Base-by-base conservation (phyloP, 1,284 basidiomycete genomes). In the Ustilago curta region DNA sequence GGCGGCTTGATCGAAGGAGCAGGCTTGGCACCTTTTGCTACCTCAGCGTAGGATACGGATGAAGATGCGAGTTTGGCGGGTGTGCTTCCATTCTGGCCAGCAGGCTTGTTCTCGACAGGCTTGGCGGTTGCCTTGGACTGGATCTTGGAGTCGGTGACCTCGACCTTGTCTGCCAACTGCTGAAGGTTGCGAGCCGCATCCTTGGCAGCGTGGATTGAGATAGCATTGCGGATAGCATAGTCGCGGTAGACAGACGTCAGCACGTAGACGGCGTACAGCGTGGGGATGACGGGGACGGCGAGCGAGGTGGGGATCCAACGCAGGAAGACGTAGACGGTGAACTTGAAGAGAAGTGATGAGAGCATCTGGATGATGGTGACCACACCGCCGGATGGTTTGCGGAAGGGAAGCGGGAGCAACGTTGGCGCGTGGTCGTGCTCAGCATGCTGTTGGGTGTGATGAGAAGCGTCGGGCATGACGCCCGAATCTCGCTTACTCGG, bases 261-360 rank as follows among this genome's bases (percentile, higher is more conserved):
- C 12, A 76, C 35, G 48, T 78, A 80, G 32, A 76, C 37, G 12
- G 61, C 68, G 66, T 77, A 82, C 37, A 79, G 39, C 5, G 51
- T 27, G 11, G 80, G 80, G n/a, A 79, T 73, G 23, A 67, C 55
- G 5, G 79, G 73, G 49, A 63, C 70, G 0, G 69, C 70, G 16
- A 76, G 44, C 4, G 64, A 55, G 11, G 69, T 77, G 9, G 80
- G 80, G 27, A 84, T 77, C 78, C 82, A 77, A 9, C 80, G 75
- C 53, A 84, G 48, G 57, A 82, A 84, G 31, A 83, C 37, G 39
- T 59, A 81, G 60, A 78, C 73, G 37, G 61, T n/a, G 2, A 79
- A 43, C 29, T 81, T 81, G 62, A 81, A 78, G 40, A 83, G 60
- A 21, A 80, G 39, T 37, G 77, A 78, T 9, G 64, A 64, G 18